Evolutionary conservation across 2,329 filamentous ascomycete genomes (phyloP), one percentile per base, ranked within the genome.

Genomic region (Xylariaceae sp.): DNA sequence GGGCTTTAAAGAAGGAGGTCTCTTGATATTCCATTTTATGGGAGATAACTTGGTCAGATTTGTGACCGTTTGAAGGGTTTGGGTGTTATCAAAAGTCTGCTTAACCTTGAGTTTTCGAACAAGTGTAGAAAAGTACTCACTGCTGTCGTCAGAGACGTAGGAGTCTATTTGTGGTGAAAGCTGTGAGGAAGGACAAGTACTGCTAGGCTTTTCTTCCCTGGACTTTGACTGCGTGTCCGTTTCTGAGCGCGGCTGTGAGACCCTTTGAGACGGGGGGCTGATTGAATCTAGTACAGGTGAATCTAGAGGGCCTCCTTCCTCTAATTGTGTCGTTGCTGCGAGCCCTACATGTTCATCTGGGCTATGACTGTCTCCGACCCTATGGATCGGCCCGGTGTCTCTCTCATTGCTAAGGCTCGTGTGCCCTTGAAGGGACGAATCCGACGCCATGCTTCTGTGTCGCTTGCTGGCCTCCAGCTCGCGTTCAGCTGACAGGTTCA

Each of bases 401-500:
- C 14, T 14, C 14, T 18, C 12, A 10, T 40, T n/a, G 3, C 23
- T 14, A n/a, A 20, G 20, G 20, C 19, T 1, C 14, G 3, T 9
- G 20, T 19, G 9, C n/a, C 19, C 44, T 49, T 40, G 48, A 37
- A 7, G 16, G 20, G 44, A 40, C 1, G 6, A 2, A 16, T 42
- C 7, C 20, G 2, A 14, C 42, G 18, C 6, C 12, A 7, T 40
- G 1, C 18, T 10, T 10, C 19, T 41, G 7, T 6, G 37, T 18
- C 41, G 29, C 20, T 21, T 32, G 10, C 20, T 40, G 6, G 51
- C 16, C 12, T 42, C 46, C 14, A 20, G 6, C n/a, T 41, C 40
- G 23, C 44, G 5, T 41, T 53, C 40, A 4, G 43, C n/a, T 12
- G 51, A 46, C 5, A 49, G 55, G 19, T 48, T 50, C 20, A 26